Conservation (phyloP, 495 filamentous ascomycete species). For the Penicillium antarcticum region DNA sequence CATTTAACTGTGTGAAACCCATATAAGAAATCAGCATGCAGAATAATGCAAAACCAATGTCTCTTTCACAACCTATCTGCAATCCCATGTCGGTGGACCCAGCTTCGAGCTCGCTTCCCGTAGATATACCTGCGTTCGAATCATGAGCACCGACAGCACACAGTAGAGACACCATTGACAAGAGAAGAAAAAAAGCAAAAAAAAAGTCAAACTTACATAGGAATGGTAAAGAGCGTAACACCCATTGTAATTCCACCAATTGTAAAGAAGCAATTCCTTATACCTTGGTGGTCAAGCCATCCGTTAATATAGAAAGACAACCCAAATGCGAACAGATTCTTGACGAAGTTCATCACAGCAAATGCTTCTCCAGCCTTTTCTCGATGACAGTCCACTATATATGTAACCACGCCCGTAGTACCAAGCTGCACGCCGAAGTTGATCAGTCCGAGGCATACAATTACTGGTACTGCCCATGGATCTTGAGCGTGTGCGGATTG, state of each 20-base stretch:
- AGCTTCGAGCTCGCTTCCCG: conserved; percentile 26
- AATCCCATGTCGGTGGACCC: conserved; percentile 25
- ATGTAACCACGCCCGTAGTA: conserved; percentile 37
- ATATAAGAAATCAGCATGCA: too few relatives aligned
- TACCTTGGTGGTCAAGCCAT: conserved; percentile 36
- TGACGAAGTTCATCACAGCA: conserved; percentile 39
- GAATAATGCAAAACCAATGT: neutral
- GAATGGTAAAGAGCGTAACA: conserved; percentile 34
- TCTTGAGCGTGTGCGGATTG: conserved; percentile 24
- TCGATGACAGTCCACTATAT: conserved; percentile 40
- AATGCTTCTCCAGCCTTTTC: conserved; percentile 42
- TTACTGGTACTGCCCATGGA: conserved; percentile 37
- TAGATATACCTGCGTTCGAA: conserved; percentile 23
- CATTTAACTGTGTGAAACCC: too few relatives aligned
- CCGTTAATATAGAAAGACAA: conserved; percentile 35
- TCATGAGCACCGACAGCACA: too few relatives aligned
- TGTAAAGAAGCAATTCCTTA: conserved; percentile 35
- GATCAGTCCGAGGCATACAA: conserved; percentile 42
- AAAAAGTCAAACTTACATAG: conserved; percentile 25
- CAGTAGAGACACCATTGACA: too few relatives aligned
- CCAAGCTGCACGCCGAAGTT: conserved; percentile 43
- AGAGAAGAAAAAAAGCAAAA: too few relatives aligned
- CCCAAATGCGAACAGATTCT: conserved; percentile 39
- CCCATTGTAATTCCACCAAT: conserved; percentile 38
- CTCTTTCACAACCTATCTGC: conserved; percentile 14